Evolutionary conservation across 768 basidiomycete genomes (phyloP).

Genomic region (Suillus fuscotomentosus): DNA sequence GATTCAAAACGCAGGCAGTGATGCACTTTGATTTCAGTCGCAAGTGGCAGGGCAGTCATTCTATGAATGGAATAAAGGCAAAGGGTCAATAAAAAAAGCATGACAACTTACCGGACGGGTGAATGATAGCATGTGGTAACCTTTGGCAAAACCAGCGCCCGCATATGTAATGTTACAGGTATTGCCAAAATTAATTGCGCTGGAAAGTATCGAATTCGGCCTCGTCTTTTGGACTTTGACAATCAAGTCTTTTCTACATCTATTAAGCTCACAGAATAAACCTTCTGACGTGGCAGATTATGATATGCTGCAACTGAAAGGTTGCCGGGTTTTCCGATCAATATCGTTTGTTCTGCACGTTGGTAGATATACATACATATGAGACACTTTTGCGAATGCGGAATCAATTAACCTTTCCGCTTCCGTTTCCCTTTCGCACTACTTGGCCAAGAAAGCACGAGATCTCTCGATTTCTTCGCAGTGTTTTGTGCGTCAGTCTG

Average conservation of each 20-base stretch:
- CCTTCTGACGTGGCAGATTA: neutral
- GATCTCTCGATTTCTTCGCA: slow-evolving; percentile 9
- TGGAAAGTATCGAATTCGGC: slow-evolving; percentile 68
- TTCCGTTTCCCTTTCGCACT: slow-evolving; percentile 17
- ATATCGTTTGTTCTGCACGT: neutral
- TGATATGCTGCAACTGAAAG: neutral
- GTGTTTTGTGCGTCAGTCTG: slow-evolving; percentile 37
- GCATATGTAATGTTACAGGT: slow-evolving; percentile 73
- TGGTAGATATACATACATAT: neutral
- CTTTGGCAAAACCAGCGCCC: slow-evolving; percentile 75
- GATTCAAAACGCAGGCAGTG: slow-evolving; percentile 7
- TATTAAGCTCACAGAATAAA: neutral
- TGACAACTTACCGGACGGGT: slow-evolving; percentile 51
- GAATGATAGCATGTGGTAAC: slow-evolving; percentile 81
- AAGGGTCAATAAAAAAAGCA: neutral
- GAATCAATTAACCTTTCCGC: slow-evolving; percentile 4
- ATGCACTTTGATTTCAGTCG: slow-evolving; percentile 35
- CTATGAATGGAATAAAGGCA: slow-evolving; percentile 25
- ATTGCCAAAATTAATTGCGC: slow-evolving; percentile 82
- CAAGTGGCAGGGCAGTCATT: slow-evolving; percentile 50
- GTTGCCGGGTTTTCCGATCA: neutral
- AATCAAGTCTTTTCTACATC: slow-evolving; percentile 48
- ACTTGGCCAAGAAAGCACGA: neutral
- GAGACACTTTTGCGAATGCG: neutral
- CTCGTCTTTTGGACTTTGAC: slow-evolving; percentile 47